phyloP scores from a whole-genome alignment of 2,329 filamentous ascomycete species.

The Penicillium sp. region DNA sequence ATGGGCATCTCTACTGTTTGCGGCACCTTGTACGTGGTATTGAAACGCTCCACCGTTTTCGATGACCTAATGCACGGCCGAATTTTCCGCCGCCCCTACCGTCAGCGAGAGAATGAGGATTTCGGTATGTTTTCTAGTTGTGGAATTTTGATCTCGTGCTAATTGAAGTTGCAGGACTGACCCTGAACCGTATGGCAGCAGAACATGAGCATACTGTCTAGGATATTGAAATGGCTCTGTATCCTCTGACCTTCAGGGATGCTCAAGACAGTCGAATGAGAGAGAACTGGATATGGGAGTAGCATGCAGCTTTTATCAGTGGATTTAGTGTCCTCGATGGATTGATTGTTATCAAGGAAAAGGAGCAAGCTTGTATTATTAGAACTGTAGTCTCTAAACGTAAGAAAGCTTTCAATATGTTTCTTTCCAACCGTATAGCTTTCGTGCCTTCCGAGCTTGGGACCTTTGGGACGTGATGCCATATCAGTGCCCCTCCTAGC shows the following conservation, averaged over 20 bases:
- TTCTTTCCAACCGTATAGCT: too few species aligned
- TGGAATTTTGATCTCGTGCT: not conserved
- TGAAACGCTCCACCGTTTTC: conserved; percentile 78
- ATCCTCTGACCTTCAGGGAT: not conserved
- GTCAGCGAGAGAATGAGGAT: conserved; percentile 84
- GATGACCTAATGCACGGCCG: conserved; percentile 94
- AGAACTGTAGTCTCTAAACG: not conserved
- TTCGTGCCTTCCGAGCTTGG: too few species aligned
- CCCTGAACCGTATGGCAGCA: not conserved
- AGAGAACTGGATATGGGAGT: not conserved
- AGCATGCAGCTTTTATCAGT: not conserved
- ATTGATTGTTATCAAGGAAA: not conserved
- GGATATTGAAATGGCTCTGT: not conserved
- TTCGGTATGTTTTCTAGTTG: conserved; percentile 65
- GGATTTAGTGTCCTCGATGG: not conserved
- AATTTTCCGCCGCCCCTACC: conserved; percentile 72
- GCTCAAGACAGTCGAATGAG: not conserved
- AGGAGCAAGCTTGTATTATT: not conserved
- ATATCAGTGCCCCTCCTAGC: too few species aligned
- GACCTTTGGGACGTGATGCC: too few species aligned
- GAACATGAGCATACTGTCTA: not conserved
- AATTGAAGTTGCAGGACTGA: not conserved
- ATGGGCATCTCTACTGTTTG: conserved; percentile 74
- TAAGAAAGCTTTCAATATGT: too few species aligned
- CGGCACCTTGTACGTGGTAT: conserved; percentile 79